Evolutionary conservation across 2,329 filamentous ascomycete species (phyloP).

Genomic region (Fusarium penzigii): DNA sequence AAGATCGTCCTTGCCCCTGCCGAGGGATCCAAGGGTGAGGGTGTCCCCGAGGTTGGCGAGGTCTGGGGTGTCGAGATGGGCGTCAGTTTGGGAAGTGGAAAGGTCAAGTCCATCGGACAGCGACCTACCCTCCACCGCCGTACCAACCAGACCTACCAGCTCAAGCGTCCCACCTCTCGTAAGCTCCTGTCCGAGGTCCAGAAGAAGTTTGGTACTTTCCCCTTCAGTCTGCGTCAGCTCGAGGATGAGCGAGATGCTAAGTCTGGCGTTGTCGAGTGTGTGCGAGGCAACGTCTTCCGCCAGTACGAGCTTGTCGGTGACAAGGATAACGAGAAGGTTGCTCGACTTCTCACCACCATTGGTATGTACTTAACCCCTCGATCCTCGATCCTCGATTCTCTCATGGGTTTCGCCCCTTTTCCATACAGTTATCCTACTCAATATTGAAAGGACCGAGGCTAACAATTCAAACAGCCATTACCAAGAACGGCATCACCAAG

Average conservation of each 20-base stretch:
- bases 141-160: constrained; percentile 84
- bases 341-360: constrained; percentile 84
- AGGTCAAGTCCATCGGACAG: constrained; percentile 89
- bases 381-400: not conserved
- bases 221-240: constrained; percentile 95
- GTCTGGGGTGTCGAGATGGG: constrained; percentile 98
- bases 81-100: constrained; percentile 85
- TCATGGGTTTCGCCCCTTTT: not conserved
- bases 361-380: constrained; percentile 64
- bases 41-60: constrained; percentile 82
- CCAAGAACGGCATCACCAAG: constrained; percentile 93
- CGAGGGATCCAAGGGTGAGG: constrained; percentile 89
- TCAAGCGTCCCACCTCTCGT: constrained; percentile 92
- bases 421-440: not conserved
- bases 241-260: constrained; percentile 97
- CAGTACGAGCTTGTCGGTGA: constrained; percentile 97
- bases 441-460: constrained; percentile 3
- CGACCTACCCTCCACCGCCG: constrained; percentile 90
- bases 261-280: constrained; percentile 93
- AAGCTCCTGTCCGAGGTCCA: constrained; percentile 92
- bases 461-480: constrained; percentile 67
- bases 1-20: constrained; percentile 92
- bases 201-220: constrained; percentile 97
- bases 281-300: constrained; percentile 86
- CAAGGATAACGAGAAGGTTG: constrained; percentile 84